Conservation (phyloP, 2,329 filamentous ascomycete genomes). For the Pseudocercospora eumusae region DNA sequence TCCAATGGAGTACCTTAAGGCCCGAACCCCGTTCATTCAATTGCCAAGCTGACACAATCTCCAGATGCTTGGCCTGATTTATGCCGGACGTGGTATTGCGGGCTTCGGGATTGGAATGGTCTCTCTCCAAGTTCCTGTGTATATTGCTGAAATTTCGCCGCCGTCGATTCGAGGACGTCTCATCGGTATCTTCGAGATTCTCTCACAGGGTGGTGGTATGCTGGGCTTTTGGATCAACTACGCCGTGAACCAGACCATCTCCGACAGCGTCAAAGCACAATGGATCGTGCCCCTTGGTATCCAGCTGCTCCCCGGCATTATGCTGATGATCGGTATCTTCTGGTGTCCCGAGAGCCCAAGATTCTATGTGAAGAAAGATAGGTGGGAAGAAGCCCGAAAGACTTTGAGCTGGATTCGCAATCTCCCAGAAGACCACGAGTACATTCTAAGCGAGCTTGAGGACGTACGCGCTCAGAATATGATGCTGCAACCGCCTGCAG, state of each 20-base stretch:
- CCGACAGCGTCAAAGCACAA: conserved; percentile 53
- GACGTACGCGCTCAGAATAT: conserved; percentile 57
- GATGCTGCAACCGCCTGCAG: conserved; percentile 40
- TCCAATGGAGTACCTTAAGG: conserved; percentile 1
- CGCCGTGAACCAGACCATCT: conserved; percentile 45
- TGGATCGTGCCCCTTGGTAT: conserved; percentile 64
- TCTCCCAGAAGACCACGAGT: conserved; percentile 46
- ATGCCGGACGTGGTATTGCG: conserved; percentile 42
- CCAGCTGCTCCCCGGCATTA: conserved; percentile 46
- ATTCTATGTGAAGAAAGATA: conserved; percentile 26
- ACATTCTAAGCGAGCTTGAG: conserved; percentile 53
- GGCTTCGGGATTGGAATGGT: conserved; percentile 45
- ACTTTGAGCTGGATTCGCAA: conserved; percentile 49
- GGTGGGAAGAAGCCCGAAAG: conserved; percentile 44
- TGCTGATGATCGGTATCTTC: conserved; percentile 43
- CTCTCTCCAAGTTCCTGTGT: conserved; percentile 43
- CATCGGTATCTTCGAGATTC: conserved; percentile 67
- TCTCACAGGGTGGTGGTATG: conserved; percentile 63
- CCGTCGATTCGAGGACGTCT: conserved; percentile 65
- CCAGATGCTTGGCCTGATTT: conserved; percentile 42
- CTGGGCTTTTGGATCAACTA: conserved; percentile 50
- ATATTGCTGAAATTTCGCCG: conserved; percentile 51
- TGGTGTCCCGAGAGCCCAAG: conserved; percentile 42
- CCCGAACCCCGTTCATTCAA: background rate
- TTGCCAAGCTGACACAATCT: conserved; percentile 1